Percentiles rank a stretch among this genome's conserved stretches.
Evolutionary conservation across 768 basidiomycete species (phyloP).

Genomic region (Tulasnella sp.): DNA sequence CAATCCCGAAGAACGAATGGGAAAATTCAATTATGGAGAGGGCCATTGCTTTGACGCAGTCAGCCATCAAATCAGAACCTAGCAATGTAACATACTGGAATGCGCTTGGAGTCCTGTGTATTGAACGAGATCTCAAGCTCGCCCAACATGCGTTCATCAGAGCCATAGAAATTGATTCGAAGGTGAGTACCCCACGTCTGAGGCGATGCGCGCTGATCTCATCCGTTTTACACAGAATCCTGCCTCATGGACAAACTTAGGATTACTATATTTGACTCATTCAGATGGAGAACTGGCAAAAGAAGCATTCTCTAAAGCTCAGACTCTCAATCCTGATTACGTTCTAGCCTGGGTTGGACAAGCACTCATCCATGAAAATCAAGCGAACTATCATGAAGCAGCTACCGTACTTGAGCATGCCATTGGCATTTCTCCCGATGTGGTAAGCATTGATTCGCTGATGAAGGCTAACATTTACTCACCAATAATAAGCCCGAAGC

Average conservation of each 20-base stretch:
- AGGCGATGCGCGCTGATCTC: neutral
- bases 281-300: constrained; percentile 71
- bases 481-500: constrained; percentile 48
- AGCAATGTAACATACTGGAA: constrained; percentile 68
- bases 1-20: constrained; percentile 25
- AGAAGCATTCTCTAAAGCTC: constrained; percentile 75
- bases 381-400: constrained; percentile 49
- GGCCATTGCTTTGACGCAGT: constrained; percentile 43
- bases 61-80: constrained; percentile 62
- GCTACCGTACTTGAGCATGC: constrained; percentile 62
- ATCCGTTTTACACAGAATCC: constrained; percentile 41
- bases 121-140: constrained; percentile 49
- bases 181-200: constrained; percentile 35
- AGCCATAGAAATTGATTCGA: constrained; percentile 72
- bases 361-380: constrained; percentile 49
- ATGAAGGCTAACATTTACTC: neutral
- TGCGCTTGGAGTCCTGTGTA: constrained; percentile 62
- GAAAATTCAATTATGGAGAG: constrained; percentile 28
- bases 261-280: constrained; percentile 71
- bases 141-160: constrained; percentile 89
- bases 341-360: constrained; percentile 85
- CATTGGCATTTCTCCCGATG: constrained; percentile 40
- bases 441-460: constrained; percentile 36
- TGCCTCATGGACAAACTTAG: constrained; percentile 72
- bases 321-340: constrained; percentile 85